phyloP scores from a whole-genome alignment of 2,329 filamentous ascomycete genomes.

The Metarhizium sp. region DNA sequence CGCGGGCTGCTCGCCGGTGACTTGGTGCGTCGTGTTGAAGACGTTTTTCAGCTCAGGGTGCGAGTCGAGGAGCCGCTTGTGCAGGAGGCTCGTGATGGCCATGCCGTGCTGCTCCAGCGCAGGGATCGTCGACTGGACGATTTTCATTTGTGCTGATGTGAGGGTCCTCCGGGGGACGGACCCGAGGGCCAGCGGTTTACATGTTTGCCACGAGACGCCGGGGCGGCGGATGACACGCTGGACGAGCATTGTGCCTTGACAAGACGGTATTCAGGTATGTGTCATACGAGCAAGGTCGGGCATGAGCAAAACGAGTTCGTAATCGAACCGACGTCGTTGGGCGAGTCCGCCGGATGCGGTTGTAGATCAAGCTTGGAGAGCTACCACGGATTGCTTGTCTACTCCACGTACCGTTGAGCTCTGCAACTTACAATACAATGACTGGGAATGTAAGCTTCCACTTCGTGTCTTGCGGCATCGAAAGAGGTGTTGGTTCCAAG shows the following conservation, averaged over 20 bases:
- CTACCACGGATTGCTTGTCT: no score
- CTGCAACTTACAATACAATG: no score
- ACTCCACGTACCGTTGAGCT: no score
- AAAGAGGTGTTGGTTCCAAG: no score
- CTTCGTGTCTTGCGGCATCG: no score
- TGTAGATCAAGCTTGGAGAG: no score
- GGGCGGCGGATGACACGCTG: neutral
- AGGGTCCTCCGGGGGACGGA: neutral
- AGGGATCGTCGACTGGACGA: slow-evolving; percentile 59
- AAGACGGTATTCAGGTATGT: no score
- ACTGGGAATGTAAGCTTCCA: no score
- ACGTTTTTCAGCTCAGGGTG: slow-evolving; percentile 55
- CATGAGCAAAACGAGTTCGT: no score
- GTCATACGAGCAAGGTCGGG: no score
- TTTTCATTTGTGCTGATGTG: slow-evolving; percentile 37
- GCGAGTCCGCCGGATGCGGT: no score
- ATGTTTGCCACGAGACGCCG: neutral
- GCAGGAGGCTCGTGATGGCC: slow-evolving; percentile 57
- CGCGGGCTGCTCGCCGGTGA: slow-evolving; percentile 14
- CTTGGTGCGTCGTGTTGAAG: slow-evolving; percentile 43
- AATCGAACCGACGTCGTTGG: no score
- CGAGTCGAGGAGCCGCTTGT: slow-evolving; percentile 52
- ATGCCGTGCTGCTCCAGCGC: slow-evolving; percentile 47
- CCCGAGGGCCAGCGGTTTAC: neutral
- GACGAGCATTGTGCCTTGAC: neutral